Evolutionary conservation across 805 yeast species (phyloP), one percentile per base, ranked within the genome.

Genomic region (Sugiyamaella marilandica): DNA sequence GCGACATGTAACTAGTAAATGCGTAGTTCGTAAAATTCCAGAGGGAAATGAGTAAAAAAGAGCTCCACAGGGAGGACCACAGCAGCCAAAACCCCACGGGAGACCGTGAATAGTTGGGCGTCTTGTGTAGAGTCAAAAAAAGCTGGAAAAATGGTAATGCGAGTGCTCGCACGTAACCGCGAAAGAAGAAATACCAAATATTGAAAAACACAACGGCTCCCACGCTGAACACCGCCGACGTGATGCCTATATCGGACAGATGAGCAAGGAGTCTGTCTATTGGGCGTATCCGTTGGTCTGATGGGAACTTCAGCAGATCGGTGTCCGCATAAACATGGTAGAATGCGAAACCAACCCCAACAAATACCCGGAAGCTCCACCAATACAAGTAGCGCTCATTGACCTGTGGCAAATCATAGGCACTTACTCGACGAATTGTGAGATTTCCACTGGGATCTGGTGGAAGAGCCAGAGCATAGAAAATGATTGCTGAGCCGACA

Each of bases 1-100:
- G 57, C 4, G 70, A 59, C 62, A 72, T 51, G 54, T 69, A 73
- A 19, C 65, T 56, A 21, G 61, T 53, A 51, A 63, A 66, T 49
- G 61, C 59, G 35, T 62, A 48, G 54, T 66, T 62, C 7, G 63
- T 54, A 18, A 63, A 47, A 21, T 53, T 59, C 69, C 71, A 67
- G 3, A 56, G 41, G 11, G 59, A 37, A 4, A 59, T 33, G 7
- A 64, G 50, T 2, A 62, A 45, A 9, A 60, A 47, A 16, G 61
- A 56, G n/a, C 51, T 33, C 5, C 52, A 33, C 9, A 57, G 32
- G 1, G 55, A 51, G 24, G 47, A 46, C 36, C 52, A 39, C 2
- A 58, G 16, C 49, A 60, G 45, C 2, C 44, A 34, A 16, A 60
- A 36, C 5, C 54, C 43, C n/a, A 59, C 29, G 5, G 63, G 63